Evolutionary conservation across 2,329 filamentous ascomycete genomes (phyloP).

Genomic region (Thelonectria olida): DNA sequence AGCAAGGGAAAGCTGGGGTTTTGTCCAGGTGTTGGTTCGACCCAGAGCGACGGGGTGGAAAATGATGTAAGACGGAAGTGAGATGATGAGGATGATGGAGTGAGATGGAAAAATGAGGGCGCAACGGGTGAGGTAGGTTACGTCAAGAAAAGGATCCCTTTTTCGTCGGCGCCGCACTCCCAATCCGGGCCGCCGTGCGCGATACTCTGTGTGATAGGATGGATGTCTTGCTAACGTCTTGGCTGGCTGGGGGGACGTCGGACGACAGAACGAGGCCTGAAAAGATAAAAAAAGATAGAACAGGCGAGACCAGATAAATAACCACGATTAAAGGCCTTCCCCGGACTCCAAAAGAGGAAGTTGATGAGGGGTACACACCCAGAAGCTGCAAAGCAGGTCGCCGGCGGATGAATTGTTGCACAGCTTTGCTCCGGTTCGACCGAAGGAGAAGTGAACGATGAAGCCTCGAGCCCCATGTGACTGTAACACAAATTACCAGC

Average conservation of each 20-base stretch:
- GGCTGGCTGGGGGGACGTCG: too few relatives aligned
- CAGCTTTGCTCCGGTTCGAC: background rate
- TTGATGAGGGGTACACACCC: constrained; percentile 1
- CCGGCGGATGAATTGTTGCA: background rate
- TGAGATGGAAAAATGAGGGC: background rate
- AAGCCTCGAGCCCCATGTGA: background rate
- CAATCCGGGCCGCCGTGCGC: too few relatives aligned
- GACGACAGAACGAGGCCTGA: background rate
- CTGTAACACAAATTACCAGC: background rate
- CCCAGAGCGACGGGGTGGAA: background rate
- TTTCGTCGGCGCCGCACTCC: too few relatives aligned
- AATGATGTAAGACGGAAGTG: background rate
- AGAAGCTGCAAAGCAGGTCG: background rate
- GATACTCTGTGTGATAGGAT: too few relatives aligned
- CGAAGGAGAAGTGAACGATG: background rate
- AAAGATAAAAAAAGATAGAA: background rate
- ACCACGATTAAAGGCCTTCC: background rate
- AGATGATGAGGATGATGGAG: background rate
- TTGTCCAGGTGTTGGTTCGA: background rate
- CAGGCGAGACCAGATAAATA: background rate
- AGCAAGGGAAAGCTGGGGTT: too few relatives aligned
- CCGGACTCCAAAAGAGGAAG: background rate
- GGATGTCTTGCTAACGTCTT: too few relatives aligned
- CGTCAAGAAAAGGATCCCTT: too few relatives aligned
- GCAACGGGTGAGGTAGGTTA: background rate